phyloP scores from a whole-genome alignment of 2,329 filamentous ascomycete genomes.

The Pezicula radicicola region DNA sequence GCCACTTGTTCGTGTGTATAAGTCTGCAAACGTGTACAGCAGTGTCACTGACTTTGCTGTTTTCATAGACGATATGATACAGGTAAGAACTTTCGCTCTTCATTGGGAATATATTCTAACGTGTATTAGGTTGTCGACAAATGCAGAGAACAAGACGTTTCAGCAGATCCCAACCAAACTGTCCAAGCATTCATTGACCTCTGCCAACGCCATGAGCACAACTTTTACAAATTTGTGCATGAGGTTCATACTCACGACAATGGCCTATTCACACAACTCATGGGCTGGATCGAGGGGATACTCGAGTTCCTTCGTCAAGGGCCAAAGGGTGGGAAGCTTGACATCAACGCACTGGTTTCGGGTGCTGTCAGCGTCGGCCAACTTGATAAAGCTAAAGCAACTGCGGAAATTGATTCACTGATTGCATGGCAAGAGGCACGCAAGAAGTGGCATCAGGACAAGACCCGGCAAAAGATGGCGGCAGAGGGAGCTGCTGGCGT shows the following conservation, averaged over 20 bases:
- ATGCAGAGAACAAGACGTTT: conserved; percentile 73
- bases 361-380: conserved; percentile 66
- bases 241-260: conserved; percentile 97
- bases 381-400: conserved; percentile 69
- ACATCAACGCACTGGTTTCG: conserved; percentile 91
- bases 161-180: conserved; percentile 95
- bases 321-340: conserved; percentile 78
- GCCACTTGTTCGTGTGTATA: conserved; percentile 93
- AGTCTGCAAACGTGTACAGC: conserved; percentile 96
- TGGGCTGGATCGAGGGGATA: conserved; percentile 96
- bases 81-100: conserved; percentile 44
- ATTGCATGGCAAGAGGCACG: conserved; percentile 93
- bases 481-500: conserved; percentile 62
- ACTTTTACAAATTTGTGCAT: conserved; percentile 98
- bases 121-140: conserved; percentile 56
- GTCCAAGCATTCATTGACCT: conserved; percentile 98
- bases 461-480: conserved; percentile 98
- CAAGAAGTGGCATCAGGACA: conserved; percentile 98
- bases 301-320: conserved; percentile 89
- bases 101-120: conserved; percentile 11
- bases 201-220: conserved; percentile 90
- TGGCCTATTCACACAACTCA: conserved; percentile 90
- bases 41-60: conserved; percentile 94
- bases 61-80: conserved; percentile 91
- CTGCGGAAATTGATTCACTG: conserved; percentile 77